Conservation (phyloP, 208 protist species). For the Crithidia expoeki region DNA sequence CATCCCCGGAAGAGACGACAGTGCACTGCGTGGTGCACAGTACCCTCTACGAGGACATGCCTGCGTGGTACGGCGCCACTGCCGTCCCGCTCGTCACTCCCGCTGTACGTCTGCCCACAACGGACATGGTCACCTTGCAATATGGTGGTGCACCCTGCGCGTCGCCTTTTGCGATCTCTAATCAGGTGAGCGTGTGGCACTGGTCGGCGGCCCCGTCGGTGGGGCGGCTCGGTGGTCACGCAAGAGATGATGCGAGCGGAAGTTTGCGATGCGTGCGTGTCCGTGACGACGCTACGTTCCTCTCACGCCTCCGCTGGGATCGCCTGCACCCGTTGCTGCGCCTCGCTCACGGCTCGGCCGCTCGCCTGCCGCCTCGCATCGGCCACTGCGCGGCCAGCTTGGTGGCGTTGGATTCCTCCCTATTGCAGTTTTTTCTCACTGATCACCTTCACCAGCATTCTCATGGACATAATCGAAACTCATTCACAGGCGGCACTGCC, state of each 20-base stretch:
- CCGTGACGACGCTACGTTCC: constrained; percentile 18
- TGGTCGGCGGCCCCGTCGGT: constrained; percentile 3
- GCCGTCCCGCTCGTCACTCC: constrained; percentile 26
- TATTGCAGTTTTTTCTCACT: constrained; percentile 29
- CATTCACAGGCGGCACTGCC: background rate
- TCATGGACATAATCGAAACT: no score
- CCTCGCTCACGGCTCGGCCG: constrained; percentile 5
- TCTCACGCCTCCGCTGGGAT: constrained; percentile 20
- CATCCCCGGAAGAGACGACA: constrained; percentile 13
- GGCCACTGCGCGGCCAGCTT: constrained; percentile 36
- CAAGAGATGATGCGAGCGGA: constrained; percentile 10
- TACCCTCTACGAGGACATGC: constrained; percentile 41
- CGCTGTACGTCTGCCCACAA: background rate
- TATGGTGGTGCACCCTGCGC: constrained; percentile 37
- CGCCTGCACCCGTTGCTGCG: constrained; percentile 29
- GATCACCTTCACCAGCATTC: constrained; percentile 7
- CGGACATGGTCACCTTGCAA: constrained; percentile 20
- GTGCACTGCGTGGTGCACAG: constrained; percentile 41
- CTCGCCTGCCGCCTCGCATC: constrained; percentile 26
- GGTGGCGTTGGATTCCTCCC: constrained; percentile 3
- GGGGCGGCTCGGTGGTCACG: background rate
- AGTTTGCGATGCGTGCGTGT: constrained; percentile 18
- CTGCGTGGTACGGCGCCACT: constrained; percentile 46
- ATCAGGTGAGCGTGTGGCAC: constrained; percentile 24
- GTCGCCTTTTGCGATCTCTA: constrained; percentile 21